These are phyloP conservation scores for Podospora pseudoanserina DNA, from an alignment of 495 filamentous ascomycete genomes.

Conservation along the genomic window DNA sequence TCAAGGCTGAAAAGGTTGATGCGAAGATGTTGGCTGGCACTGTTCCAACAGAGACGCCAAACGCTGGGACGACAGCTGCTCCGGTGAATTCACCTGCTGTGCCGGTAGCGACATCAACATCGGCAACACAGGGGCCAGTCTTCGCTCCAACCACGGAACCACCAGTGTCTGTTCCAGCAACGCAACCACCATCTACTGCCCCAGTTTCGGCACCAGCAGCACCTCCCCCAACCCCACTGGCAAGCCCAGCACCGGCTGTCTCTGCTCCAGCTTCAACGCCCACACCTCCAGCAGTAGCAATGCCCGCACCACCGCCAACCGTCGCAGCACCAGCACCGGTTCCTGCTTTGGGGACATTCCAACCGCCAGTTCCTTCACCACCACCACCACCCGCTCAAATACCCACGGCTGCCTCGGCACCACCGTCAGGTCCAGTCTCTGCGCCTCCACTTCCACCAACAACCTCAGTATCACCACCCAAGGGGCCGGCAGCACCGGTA, in stretches of 20 bases:
- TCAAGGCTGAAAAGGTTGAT: conserved; percentile 25
- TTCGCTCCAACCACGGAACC: neutral
- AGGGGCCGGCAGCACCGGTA: neutral
- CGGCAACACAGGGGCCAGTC: neutral
- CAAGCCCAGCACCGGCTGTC: neutral
- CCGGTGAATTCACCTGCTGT: neutral
- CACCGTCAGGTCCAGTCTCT: conserved; percentile 16
- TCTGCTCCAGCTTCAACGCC: conserved; percentile 1
- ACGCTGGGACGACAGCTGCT: neutral
- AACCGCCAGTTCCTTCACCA: neutral
- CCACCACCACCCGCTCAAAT: neutral
- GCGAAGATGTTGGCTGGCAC: conserved; percentile 9
- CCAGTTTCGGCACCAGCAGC: neutral
- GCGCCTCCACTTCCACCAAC: conserved; percentile 11
- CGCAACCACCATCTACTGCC: neutral
- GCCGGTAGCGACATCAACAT: neutral
- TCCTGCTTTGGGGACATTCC: neutral
- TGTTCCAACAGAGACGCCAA: neutral
- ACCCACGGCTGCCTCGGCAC: neutral
- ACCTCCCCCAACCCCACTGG: neutral
- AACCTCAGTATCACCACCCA: neutral
- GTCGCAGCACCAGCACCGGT: neutral
- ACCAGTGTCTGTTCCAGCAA: conserved; percentile 1
- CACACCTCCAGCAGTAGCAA: neutral
- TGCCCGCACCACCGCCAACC: neutral